Conservation (phyloP, 805 yeast genomes). For the Saturnispora ahearnii region DNA sequence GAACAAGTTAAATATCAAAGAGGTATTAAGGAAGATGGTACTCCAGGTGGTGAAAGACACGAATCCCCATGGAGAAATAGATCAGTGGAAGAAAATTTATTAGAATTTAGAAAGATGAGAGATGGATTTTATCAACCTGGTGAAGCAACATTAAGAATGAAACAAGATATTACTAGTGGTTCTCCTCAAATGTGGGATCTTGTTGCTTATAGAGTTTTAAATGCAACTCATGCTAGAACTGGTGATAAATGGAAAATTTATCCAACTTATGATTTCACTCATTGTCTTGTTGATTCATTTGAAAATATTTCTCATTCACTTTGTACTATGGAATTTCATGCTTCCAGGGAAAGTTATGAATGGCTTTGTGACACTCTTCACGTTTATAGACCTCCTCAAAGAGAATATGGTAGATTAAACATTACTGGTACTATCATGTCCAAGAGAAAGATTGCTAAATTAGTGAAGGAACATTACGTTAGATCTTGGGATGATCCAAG, state of each 20-base stretch:
- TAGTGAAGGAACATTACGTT: constrained; percentile 72
- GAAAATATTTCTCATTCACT: constrained; percentile 94
- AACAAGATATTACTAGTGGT: constrained; percentile 81
- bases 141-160: constrained; percentile 93
- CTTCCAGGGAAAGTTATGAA: constrained; percentile 92
- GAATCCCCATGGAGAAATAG: constrained; percentile 72
- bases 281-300: constrained; percentile 95
- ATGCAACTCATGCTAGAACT: constrained; percentile 92
- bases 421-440: constrained; percentile 91
- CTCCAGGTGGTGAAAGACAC: constrained; percentile 85
- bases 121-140: constrained; percentile 86
- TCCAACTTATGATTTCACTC: constrained; percentile 98
- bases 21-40: constrained; percentile 86
- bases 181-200: constrained; percentile 99
- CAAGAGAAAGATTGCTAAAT: constrained; percentile 89
- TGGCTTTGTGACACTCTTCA: constrained; percentile 96
- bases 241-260: constrained; percentile 97
- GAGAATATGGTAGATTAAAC: constrained; percentile 95
- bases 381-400: constrained; percentile 96
- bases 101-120: constrained; percentile 82
- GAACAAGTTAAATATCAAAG: constrained; percentile 86
- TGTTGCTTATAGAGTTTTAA: constrained; percentile 89
- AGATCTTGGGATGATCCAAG: constrained; percentile 99
- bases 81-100: constrained; percentile 63
- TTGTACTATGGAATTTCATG: constrained; percentile 90